phyloP scores from a whole-genome alignment of 176 grass and related monocot species.

The Tillandsia fasciculata region DNA sequence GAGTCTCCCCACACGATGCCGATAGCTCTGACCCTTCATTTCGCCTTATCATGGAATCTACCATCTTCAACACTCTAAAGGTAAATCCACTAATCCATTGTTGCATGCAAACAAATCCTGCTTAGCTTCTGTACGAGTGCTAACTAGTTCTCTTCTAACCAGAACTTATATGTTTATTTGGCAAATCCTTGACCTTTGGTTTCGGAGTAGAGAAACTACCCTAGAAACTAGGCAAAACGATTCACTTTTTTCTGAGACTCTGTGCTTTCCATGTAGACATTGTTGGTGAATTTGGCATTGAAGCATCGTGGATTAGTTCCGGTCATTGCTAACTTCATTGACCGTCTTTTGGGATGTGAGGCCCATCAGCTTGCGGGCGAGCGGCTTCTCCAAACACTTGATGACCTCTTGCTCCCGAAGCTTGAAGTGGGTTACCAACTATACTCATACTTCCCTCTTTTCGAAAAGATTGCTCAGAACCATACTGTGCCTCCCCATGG shows the following conservation, averaged over 20 bases:
- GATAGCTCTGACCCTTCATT: constrained; percentile 24
- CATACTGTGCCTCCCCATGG: constrained; percentile 54
- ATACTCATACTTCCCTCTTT: constrained; percentile 71
- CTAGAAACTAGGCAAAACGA: no score
- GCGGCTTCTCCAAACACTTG: constrained; percentile 56
- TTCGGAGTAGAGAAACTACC: no score
- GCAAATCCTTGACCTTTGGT: no score
- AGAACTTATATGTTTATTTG: no score
- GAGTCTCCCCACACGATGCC: constrained; percentile 40
- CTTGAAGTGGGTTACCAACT: constrained; percentile 60
- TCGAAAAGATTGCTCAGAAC: constrained; percentile 73
- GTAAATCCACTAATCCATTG: constrained; percentile 31
- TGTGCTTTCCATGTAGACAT: constrained; percentile 38
- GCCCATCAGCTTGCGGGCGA: constrained; percentile 43
- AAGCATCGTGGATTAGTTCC: constrained; percentile 54
- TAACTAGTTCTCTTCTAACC: no score
- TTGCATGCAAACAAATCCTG: constrained; percentile 1
- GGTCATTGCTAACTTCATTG: constrained; percentile 58
- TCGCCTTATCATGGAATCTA: constrained; percentile 58
- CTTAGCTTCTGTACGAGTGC: constrained; percentile 8
- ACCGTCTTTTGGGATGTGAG: constrained; percentile 56
- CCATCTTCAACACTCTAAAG: constrained; percentile 71
- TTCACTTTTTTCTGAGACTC: neutral
- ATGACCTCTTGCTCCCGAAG: constrained; percentile 60
- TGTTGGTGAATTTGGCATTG: constrained; percentile 61